A percentile compares a stretch with the other conserved stretches of the same genome.
Evolutionary conservation across 257 asterid genomes (phyloP).

Genomic region (Perilla frutescens): DNA sequence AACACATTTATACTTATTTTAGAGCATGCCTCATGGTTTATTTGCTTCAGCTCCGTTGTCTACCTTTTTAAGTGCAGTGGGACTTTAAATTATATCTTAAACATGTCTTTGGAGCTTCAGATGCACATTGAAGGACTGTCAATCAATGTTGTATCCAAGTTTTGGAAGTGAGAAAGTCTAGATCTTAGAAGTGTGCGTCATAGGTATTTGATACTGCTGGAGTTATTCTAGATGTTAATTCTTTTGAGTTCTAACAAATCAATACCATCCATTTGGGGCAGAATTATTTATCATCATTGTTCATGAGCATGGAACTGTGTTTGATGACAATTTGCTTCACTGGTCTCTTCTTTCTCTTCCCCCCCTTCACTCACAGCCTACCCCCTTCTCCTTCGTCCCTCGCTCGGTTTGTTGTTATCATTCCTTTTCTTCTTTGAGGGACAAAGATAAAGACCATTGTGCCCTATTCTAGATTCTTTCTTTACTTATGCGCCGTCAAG

Average conservation of each 20-base stretch:
- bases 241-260: constrained; percentile 10
- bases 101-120: too few species aligned
- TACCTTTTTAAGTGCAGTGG: constrained; percentile 26
- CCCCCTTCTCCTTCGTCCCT: background rate
- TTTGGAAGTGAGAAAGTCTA: background rate
- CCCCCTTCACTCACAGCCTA: too few species aligned
- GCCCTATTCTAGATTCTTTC: background rate
- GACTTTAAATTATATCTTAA: background rate
- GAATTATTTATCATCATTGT: background rate
- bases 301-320: background rate
- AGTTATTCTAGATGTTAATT: constrained; percentile 2
- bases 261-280: background rate
- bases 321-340: constrained; percentile 1
- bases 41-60: constrained; percentile 10
- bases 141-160: background rate
- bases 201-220: background rate
- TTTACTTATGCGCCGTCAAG: background rate
- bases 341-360: too few species aligned
- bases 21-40: constrained; percentile 3
- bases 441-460: background rate
- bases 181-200: background rate
- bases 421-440: background rate
- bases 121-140: background rate
- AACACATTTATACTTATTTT: background rate
- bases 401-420: background rate